Evolutionary conservation across 2,329 filamentous ascomycete species (phyloP).

Genomic region (Curvularia sp.): DNA sequence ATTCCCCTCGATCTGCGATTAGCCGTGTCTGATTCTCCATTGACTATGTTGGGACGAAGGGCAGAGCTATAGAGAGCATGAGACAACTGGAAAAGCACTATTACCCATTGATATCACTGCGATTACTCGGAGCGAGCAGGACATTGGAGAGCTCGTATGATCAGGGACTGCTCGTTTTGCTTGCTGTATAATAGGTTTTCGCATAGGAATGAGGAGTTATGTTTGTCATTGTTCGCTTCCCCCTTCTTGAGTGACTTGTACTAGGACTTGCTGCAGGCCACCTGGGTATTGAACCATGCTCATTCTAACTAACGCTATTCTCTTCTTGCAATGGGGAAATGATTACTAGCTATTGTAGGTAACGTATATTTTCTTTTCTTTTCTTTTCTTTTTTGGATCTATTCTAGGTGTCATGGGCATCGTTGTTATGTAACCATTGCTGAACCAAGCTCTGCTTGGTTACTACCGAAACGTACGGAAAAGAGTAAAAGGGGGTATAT

Average conservation of each 20-base stretch:
- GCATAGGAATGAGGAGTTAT: constrained; percentile 34
- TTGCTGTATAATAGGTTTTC: constrained; percentile 46
- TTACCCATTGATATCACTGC: constrained; percentile 24
- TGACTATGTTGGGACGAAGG: constrained; percentile 13
- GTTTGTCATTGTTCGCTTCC: background rate
- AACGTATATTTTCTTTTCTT: too few relatives aligned
- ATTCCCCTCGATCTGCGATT: constrained; percentile 13
- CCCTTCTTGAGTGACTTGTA: background rate
- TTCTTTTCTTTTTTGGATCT: too few relatives aligned
- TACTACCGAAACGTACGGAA: background rate
- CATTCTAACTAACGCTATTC: background rate
- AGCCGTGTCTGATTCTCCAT: constrained; percentile 16
- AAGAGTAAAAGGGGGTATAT: constrained; percentile 17
- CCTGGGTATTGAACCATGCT: too few relatives aligned
- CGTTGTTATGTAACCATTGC: background rate
- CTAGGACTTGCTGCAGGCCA: background rate
- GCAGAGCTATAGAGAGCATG: constrained; percentile 23
- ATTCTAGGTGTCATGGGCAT: background rate
- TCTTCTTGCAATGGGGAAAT: background rate
- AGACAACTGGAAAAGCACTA: constrained; percentile 31
- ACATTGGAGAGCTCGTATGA: constrained; percentile 15
- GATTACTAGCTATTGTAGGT: too few relatives aligned
- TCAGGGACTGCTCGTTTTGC: constrained; percentile 28
- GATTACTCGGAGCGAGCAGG: constrained; percentile 18
- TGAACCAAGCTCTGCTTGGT: background rate